These are phyloP conservation scores for Brassica napus DNA, from an alignment of 345 rosid genomes.

Conservation along the genomic window Da-Ae NC_063442.1:34138501-34139000, in stretches of 20 bases:
- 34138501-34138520: not conserved
- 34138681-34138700: conserved; percentile 93
- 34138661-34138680: conserved; percentile 78
- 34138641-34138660: conserved; percentile 90
- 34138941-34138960: conserved; percentile 78
- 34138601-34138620: conserved; percentile 75
- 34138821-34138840: conserved; percentile 88
- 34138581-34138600: conserved; percentile 93
- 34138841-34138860: conserved; percentile 80
- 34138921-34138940: conserved; percentile 6
- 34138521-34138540: not conserved
- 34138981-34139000: conserved; percentile 70
- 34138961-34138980: conserved; percentile 92
- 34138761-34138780: conserved; percentile 52
- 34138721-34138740: conserved; percentile 42
- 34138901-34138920: conserved; percentile 14
- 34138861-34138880: conserved; percentile 85
- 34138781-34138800: conserved; percentile 64
- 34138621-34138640: conserved; percentile 79
- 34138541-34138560: not conserved
- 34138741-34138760: conserved; percentile 51
- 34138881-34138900: conserved; percentile 43
- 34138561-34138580: conserved; percentile 36
- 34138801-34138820: conserved; percentile 75
- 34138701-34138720: conserved; percentile 81